Percentiles rank a stretch among this genome's conserved stretches.
These are phyloP conservation scores for Caloboletus inedulis DNA, from an alignment of 1,284 basidiomycete genomes.

Conservation along the genomic window DNA sequence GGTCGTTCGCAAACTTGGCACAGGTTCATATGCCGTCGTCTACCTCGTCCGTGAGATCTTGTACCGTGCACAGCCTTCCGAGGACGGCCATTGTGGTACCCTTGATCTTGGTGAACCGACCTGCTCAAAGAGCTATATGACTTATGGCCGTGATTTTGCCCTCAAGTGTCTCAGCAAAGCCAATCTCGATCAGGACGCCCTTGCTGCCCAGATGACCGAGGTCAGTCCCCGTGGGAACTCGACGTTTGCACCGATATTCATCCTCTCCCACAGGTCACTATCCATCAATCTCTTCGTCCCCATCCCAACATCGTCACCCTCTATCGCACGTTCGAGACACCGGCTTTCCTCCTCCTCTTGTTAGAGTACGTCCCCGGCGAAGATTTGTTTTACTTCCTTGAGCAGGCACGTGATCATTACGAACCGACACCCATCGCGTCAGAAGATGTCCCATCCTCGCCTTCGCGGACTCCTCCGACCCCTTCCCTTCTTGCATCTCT, in stretches of 20 bases:
- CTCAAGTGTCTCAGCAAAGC: constrained; percentile 96
- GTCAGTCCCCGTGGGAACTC: constrained; percentile 39
- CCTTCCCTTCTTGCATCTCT: constrained; percentile 90
- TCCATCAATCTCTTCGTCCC: constrained; percentile 89
- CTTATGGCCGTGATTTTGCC: constrained; percentile 86
- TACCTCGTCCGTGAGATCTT: constrained; percentile 88
- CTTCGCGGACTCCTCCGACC: constrained; percentile 79
- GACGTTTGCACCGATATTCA: constrained; percentile 11
- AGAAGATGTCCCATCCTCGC: constrained; percentile 36
- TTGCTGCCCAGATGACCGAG: constrained; percentile 87
- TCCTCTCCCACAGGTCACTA: constrained; percentile 61
- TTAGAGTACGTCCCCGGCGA: constrained; percentile 96
- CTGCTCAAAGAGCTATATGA: constrained; percentile 38
- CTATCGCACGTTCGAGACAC: constrained; percentile 83
- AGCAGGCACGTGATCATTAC: constrained; percentile 86
- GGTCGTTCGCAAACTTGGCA: constrained; percentile 81
- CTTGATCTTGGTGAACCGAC: constrained; percentile 57
- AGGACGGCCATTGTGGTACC: constrained; percentile 59
- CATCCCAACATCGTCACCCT: constrained; percentile 97
- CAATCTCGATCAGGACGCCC: constrained; percentile 82
- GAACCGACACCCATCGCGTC: constrained; percentile 55
- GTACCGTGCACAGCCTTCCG: constrained; percentile 55
- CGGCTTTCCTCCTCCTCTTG: constrained; percentile 75
- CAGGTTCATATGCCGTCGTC: constrained; percentile 90
- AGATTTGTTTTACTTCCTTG: constrained; percentile 96